Evolutionary conservation across 2,329 filamentous ascomycete species (phyloP), one percentile per base, ranked within the genome.

Genomic region (Epichloe sp.): DNA sequence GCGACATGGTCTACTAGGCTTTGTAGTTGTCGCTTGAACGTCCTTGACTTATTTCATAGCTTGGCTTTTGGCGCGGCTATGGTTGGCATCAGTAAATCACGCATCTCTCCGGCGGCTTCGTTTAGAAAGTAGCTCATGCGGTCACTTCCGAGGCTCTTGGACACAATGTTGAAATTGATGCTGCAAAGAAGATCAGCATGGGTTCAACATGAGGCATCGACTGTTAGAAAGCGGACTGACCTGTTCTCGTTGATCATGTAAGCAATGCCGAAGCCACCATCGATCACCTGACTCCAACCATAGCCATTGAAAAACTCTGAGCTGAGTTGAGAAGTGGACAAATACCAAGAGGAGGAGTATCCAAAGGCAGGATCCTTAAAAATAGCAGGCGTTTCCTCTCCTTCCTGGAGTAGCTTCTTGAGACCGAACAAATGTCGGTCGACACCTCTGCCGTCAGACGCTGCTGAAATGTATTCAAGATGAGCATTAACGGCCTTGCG

Each of bases 241-340:
- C 82, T 90, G 70, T 96, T 95, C 77, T 97, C 91, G 66, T 98
- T 98, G 68, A 98, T 97, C 93, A 98, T 98, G 68, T 98, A 98
- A 40, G 93, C 93, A 64, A 98, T 95, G 57, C 93, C 93, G 71
- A 93, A 98, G 34, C 93, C 93, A 54, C 85, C 87, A 63, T 97
- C 90, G 51, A 97, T 86, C 49, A 98, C 93, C 74, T 98, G 91
- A 65, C 86, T 93, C 93, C 93, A 98, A 44, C 93, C 93, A 69
- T 98, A 98, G 23, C 94, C 93, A 67, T 98, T 98, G 72, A 97
- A 98, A 76, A 87, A 96, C 74, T 98, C 94, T 36, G 85, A 90
- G 70, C 86, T 93, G 66, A 98, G 74, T 73, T 98, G 94, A 54
- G 82, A 88, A 31, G 83, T 88, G 31, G 85, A 91, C 53, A 98